Conservation (phyloP, 2,329 filamentous ascomycete species). For the Aquanectria penicillioides region DNA sequence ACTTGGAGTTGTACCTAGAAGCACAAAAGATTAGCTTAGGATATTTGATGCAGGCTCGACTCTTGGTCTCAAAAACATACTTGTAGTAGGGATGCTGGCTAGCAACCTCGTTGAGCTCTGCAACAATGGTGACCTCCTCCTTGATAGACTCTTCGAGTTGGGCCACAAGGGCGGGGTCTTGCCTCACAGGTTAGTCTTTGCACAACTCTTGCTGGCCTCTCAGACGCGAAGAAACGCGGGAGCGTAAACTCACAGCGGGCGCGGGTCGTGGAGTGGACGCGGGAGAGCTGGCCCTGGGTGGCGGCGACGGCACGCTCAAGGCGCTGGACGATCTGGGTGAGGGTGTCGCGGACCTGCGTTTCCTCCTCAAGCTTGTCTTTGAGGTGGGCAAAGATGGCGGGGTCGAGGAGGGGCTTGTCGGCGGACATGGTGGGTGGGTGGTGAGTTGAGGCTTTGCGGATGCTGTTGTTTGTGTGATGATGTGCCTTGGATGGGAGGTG, state of each 20-base stretch:
- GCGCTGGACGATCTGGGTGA: slow-evolving; percentile 82
- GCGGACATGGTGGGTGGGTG: slow-evolving; percentile 42
- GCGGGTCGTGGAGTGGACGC: slow-evolving; percentile 87
- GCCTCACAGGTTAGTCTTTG: background rate
- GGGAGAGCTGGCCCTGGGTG: slow-evolving; percentile 84
- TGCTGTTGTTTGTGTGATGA: slow-evolving; percentile 15
- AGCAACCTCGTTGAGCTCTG: slow-evolving; percentile 76
- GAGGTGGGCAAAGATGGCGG: slow-evolving; percentile 85
- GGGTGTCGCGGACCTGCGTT: slow-evolving; percentile 80
- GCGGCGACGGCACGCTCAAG: slow-evolving; percentile 86
- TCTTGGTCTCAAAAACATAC: slow-evolving; percentile 53
- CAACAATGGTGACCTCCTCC: slow-evolving; percentile 76
- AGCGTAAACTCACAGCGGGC: slow-evolving; percentile 59
- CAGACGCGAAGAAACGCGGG: no score
- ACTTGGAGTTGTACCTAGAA: slow-evolving; percentile 80
- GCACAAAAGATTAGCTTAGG: slow-evolving; percentile 5
- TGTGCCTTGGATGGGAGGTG: slow-evolving; percentile 12
- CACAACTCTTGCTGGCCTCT: no score
- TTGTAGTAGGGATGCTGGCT: slow-evolving; percentile 97
- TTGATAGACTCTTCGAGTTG: slow-evolving; percentile 78
- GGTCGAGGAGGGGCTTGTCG: slow-evolving; percentile 66
- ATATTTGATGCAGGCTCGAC: slow-evolving; percentile 5
- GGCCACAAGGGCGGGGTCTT: slow-evolving; percentile 73
- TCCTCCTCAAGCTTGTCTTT: slow-evolving; percentile 93
- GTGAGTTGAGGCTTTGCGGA: slow-evolving; percentile 19